Base-by-base conservation (phyloP, 2,329 filamentous ascomycete species). In the Aspergillus alliaceus region DNA sequence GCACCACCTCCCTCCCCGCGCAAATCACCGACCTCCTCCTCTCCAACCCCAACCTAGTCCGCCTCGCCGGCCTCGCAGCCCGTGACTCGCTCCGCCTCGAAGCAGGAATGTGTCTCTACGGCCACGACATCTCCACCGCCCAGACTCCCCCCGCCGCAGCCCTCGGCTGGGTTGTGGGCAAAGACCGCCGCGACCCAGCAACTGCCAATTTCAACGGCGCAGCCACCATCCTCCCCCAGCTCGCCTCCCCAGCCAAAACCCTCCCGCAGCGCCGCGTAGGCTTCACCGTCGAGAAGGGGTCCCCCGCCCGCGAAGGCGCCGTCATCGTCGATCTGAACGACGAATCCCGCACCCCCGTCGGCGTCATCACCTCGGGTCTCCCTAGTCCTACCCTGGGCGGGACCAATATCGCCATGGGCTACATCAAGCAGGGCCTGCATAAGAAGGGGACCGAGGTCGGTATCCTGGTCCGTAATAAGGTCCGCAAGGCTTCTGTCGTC, bases 51-150 rank as follows among this genome's bases (percentile, higher is more conserved):
- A 87, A 87, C 25, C 85, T 87, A 11, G 80, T 96, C 15, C 88
- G 89, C 69, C 84, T 96, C 46, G 92, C 93, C 2, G 95, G 95
- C 3, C 84, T 99, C 0, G 95, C 93, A 9, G 91, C 95, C 2
- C 86, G 95, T 62, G 95, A 99, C 75, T 96, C 90, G 60, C 85
- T 99, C 58, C 88, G 95, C 47, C 86, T 99, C 29, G 95, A 99
- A 79, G 95, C 95, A 0, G 95, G 95, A 59, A 96, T 99, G 93
- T 99, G 95, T 76, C 84, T 99, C n/a, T 99, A 99, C 78, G 95
- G 95, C n/a, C 91, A 98, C 77, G 95, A 99, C 74, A 84, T 99
- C 35, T 87, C 96, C 72, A 93, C 96, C 57, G 80, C 79, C 0
- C 89, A 84, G 11, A 90, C 88, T 1, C 88, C 88, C 1, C 86